Evolutionary conservation across 108 stramenopile genomes (phyloP), one percentile per base, ranked within the genome.

Genomic region (Chaetoceros muelleri): DNA sequence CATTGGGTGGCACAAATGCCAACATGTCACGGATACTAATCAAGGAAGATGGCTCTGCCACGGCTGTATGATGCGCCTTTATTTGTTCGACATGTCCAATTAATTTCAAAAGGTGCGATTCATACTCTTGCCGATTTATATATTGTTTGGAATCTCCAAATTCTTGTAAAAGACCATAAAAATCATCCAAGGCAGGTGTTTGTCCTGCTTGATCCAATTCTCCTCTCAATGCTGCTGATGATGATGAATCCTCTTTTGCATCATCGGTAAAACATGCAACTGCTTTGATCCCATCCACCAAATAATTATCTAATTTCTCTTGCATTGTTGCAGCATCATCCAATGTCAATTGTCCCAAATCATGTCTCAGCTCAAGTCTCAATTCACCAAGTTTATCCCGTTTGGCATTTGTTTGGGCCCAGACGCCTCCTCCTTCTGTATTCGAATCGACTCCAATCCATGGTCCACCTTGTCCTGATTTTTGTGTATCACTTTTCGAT

Each of bases 401-500:
- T 69, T 94, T 94, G 63, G 87, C 73, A 0, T 82, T 84, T 0
- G 84, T 94, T 52, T 87, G 88, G 7, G 84, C 79, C 84, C 86
- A 94, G 16, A 94, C 82, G 0, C 93, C 93, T 34, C 93, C 93
- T 0, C 79, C 66, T n/a, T 72, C 72, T 3, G 84, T 74, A 62
- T 78, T 74, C 66, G 65, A 49, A 50, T 78, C 77, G 8, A 67
- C 61, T 1, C 77, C 77, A 46, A 66, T 70, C 16, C 49, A 45
- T 23, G 73, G 66, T 23, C 66, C 63, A n/a, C 28, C 13, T 77
- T 70, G 17, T 78, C 76, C 10, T 54, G 44, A 20, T 66, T 74
- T 34, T 71, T 78, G 2, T 74, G 76, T 45, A 73, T 79, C 40
- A 60, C 34, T 25, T 34, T 22, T 26, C 25, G 17, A 29, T 40